Percentiles rank a stretch among this genome's conserved stretches.
These are phyloP conservation scores for Ophiostoma montium DNA, from an alignment of 2,329 filamentous ascomycete species.

Conservation along the genomic window DNA sequence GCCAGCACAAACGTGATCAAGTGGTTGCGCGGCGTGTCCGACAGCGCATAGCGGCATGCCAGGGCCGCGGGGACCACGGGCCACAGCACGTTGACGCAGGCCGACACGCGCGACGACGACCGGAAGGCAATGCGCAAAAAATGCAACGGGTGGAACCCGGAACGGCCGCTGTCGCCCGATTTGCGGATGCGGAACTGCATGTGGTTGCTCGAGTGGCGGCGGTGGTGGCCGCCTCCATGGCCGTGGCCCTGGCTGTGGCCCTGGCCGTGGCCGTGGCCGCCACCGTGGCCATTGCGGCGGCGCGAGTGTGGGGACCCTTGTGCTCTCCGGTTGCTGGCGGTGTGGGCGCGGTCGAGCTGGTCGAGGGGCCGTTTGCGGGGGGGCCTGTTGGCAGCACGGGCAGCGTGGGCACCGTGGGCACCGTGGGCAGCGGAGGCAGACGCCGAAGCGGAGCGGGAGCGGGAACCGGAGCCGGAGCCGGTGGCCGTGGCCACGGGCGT, in stretches of 20 bases:
- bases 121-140: conserved; percentile 50
- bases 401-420: neutral
- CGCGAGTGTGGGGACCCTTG: no score
- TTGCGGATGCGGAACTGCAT: conserved; percentile 10
- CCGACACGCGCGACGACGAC: conserved; percentile 50
- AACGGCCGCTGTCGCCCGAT: conserved; percentile 53
- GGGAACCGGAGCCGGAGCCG: no score
- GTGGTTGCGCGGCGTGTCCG: conserved; percentile 26
- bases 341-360: no score
- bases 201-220: neutral
- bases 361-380: no score
- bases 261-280: no score
- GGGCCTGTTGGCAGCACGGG: neutral
- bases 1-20: conserved; percentile 54
- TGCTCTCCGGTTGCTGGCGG: no score
- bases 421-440: no score
- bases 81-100: conserved; percentile 57
- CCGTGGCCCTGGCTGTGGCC: no score
- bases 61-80: conserved; percentile 61
- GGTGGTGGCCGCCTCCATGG: no score
- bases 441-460: no score
- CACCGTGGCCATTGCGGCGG: no score
- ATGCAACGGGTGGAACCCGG: conserved; percentile 47
- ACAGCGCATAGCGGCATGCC: conserved; percentile 34
- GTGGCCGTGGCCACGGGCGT: neutral